Conservation (phyloP, 2,329 filamentous ascomycete species). For the Fusarium tjaetaba region DNA sequence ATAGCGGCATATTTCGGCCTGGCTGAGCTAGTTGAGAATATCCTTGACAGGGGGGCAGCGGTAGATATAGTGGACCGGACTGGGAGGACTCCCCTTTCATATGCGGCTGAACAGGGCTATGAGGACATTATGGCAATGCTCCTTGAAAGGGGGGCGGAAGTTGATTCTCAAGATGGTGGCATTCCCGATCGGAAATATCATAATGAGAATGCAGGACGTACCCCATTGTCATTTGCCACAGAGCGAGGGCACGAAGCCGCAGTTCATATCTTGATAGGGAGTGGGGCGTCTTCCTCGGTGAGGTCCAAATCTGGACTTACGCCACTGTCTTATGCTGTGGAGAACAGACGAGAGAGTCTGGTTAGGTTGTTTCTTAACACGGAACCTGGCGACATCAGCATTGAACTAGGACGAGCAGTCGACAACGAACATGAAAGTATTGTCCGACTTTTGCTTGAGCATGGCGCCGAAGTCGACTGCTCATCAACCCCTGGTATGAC, state of each 20-base stretch:
- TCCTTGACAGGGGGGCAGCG: background rate
- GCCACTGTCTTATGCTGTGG: background rate
- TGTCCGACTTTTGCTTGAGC: background rate
- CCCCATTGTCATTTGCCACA: background rate
- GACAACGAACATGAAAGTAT: fast-evolving
- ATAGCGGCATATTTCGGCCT: background rate
- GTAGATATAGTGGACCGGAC: background rate
- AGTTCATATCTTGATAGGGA: fast-evolving
- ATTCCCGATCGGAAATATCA: background rate
- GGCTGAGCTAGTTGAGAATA: background rate
- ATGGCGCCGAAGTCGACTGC: fast-evolving
- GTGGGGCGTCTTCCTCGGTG: fast-evolving
- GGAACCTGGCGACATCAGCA: fast-evolving
- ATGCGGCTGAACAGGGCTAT: background rate
- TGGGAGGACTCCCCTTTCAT: background rate
- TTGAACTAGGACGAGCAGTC: background rate
- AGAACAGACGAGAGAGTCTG: fast-evolving
- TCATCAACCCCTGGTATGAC: fast-evolving
- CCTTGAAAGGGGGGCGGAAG: background rate
- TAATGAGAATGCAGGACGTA: background rate
- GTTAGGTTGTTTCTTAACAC: fast-evolving
- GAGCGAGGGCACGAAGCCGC: background rate
- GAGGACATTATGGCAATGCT: fast-evolving
- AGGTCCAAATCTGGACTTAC: background rate
- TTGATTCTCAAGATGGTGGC: background rate